A percentile compares a stretch with the other conserved stretches of the same genome.
Evolutionary conservation across 257 asterid genomes (phyloP).

Genomic region (Nicotiana paniculata): DNA sequence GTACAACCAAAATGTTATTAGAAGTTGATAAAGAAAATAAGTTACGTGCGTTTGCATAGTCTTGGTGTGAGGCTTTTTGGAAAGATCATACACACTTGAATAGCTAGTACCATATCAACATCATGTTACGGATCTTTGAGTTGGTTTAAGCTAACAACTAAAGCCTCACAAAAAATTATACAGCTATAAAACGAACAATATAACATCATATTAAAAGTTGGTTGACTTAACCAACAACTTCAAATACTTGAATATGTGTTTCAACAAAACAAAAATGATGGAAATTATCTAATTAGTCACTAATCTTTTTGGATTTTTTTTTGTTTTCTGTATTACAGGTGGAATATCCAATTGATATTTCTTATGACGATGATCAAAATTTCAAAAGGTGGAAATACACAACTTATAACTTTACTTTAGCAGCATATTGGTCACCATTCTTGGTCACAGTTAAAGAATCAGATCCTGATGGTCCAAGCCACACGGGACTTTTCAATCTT

Average conservation of each 20-base stretch:
- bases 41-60: no score
- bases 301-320: background rate
- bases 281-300: background rate
- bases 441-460: constrained; percentile 26
- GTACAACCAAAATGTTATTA: background rate
- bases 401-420: constrained; percentile 39
- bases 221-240: background rate
- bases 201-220: background rate
- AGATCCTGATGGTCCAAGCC: constrained; percentile 25
- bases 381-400: constrained; percentile 46
- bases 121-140: no score
- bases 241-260: background rate
- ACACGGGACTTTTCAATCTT: constrained; percentile 27
- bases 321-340: constrained; percentile 17
- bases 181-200: rapidly evolving
- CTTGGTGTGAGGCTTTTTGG: background rate
- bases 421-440: constrained; percentile 39
- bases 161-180: background rate
- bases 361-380: constrained; percentile 28
- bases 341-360: constrained; percentile 41
- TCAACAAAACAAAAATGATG: background rate
- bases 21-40: no score
- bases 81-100: background rate
- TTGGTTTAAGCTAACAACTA: background rate
- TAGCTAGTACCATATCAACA: no score